Base-by-base conservation (phyloP, 768 basidiomycete genomes). In the Agaricus sinodeliciosus region DNA sequence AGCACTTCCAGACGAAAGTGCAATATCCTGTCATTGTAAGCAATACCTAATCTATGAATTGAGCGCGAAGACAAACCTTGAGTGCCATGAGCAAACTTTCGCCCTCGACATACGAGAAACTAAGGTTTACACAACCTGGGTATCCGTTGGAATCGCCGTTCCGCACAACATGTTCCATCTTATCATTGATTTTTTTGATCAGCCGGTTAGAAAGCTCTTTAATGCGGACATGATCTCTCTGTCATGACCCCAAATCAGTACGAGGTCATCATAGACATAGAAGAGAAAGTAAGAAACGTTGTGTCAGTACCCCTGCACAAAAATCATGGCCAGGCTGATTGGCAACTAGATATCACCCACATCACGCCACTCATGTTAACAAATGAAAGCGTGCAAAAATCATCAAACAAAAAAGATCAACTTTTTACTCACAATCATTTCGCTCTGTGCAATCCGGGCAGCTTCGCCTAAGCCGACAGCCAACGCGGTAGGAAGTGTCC, bases 11-110 rank as follows among this genome's bases (percentile, higher is more conserved):
- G 95, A 98, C 5, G 96, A 98, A 42, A 99, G 78, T 3, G 96
- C 96, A 57, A 98, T 89, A 63, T 98, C 92, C 92, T 94, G n/a
- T 41, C 13, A 43, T 44, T 49, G 18, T 42, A 43, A 43, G 36
- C 16, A 54, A 26, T 25, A 47, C 12, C 2, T 9, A 12, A 3
- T 13, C 15, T 27, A 9, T 27, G n/a, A 9, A 16, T 35, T 6
- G 13, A 28, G 28, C 6, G 28, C n/a, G 15, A 26, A 26, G 28
- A 31, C 60, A 35, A 11, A 66, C 93, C 81, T 99, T 99, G 60
- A 99, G 69, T 9, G 95, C 94, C 96, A 99, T 99, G 55, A 99
- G 69, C 58, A 99, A 77, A 67, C 90, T 93, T 70, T 98, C 95
- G 19, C 95, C 95, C 67, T 98, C 95, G 35, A 98, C 94, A 64